Conservation (phyloP, 2,329 filamentous ascomycete species). For the Emydomyces testavorans region DNA sequence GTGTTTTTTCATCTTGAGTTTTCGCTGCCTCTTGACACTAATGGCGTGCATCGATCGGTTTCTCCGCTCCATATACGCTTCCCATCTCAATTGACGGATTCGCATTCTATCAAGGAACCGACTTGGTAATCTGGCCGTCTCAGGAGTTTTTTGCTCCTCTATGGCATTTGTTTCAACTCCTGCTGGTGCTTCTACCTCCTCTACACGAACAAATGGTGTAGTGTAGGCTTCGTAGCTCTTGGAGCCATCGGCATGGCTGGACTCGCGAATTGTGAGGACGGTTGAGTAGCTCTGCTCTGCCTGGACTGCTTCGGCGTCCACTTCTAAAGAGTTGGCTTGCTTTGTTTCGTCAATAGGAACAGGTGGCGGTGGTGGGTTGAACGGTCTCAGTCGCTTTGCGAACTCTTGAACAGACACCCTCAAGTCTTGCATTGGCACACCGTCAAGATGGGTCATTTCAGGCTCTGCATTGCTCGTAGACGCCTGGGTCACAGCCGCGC, state of each 20-base stretch:
- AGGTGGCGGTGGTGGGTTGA: constrained; percentile 73
- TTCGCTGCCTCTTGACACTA: constrained; percentile 82
- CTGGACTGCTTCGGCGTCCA: constrained; percentile 27
- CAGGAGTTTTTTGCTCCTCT: constrained; percentile 46
- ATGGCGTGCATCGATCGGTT: constrained; percentile 59
- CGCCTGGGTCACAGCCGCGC: constrained; percentile 22
- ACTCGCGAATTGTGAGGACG: constrained; percentile 43
- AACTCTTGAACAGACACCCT: constrained; percentile 58
- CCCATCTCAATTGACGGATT: constrained; percentile 50
- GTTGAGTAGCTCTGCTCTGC: constrained; percentile 38
- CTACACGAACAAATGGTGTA: constrained; percentile 38
- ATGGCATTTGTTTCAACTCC: constrained; percentile 26
- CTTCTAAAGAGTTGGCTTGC: constrained; percentile 23
- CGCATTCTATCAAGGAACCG: constrained; percentile 53
- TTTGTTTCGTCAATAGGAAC: constrained; percentile 43
- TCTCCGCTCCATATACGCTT: constrained; percentile 39
- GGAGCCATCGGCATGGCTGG: constrained; percentile 39
- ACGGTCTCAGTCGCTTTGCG: constrained; percentile 62
- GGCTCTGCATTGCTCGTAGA: constrained; percentile 25
- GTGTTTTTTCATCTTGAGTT: constrained; percentile 99
- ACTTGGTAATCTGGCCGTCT: constrained; percentile 22
- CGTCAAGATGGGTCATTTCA: constrained; percentile 32
- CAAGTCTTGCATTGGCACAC: constrained; percentile 46
- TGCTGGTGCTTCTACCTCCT: constrained; percentile 30
- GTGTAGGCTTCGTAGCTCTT: constrained; percentile 43